phyloP scores from a whole-genome alignment of 768 basidiomycete genomes.

The Lactarius pseudohatsudake region DNA sequence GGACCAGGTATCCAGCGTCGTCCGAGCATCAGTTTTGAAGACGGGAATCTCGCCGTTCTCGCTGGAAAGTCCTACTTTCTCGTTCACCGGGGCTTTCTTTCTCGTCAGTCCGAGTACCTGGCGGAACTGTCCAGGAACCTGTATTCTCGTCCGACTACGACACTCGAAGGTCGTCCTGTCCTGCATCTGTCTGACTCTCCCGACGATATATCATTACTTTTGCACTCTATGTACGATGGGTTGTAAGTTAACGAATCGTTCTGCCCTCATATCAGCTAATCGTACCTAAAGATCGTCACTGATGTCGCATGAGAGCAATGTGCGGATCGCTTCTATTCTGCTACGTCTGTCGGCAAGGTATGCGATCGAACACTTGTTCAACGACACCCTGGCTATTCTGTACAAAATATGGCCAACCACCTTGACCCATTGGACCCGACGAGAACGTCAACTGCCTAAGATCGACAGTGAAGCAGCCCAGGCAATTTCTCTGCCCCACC shows the following conservation, averaged over 20 bases:
- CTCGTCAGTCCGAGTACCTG: conserved; percentile 59
- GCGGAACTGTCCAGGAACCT: conserved; percentile 41
- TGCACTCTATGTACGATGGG: conserved; percentile 70
- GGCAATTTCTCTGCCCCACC: conserved; percentile 58
- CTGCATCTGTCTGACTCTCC: conserved; percentile 55
- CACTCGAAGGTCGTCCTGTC: conserved; percentile 59
- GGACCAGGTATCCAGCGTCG: conserved; percentile 37
- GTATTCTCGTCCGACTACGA: conserved; percentile 18
- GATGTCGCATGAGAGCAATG: conserved; percentile 48
- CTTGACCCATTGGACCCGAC: conserved; percentile 63
- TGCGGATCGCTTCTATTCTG: conserved; percentile 53
- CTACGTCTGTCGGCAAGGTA: conserved; percentile 67
- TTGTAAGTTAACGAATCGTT: conserved; percentile 46
- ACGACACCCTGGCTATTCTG: conserved; percentile 55
- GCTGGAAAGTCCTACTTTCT: conserved; percentile 60
- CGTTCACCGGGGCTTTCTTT: conserved; percentile 65
- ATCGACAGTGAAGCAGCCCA: conserved; percentile 54
- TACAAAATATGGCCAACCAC: conserved; percentile 57
- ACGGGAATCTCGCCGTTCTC: conserved; percentile 68
- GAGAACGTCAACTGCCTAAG: conserved; percentile 59
- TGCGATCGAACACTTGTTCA: conserved; percentile 55
- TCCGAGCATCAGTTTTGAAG: conserved; percentile 58
- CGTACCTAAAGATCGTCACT: conserved; percentile 24
- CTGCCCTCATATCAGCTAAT: not conserved
- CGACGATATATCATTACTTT: conserved; percentile 56